Base-by-base conservation (phyloP, 768 basidiomycete species). In the Termitomyces sp. region DNA sequence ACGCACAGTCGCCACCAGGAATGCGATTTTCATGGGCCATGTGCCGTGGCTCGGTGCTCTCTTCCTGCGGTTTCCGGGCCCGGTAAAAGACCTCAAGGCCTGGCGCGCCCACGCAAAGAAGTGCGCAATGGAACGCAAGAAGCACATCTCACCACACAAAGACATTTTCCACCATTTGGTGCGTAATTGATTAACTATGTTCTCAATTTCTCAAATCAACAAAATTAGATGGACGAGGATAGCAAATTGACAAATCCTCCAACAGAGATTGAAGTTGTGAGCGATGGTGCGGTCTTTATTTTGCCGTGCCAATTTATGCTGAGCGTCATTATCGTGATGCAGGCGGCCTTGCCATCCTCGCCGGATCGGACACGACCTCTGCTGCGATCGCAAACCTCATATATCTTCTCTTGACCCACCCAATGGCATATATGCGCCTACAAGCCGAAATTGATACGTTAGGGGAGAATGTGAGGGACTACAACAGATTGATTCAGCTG, bases 1-100 rank as follows among this genome's bases (percentile, higher is more conserved):
- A 50, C 5, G 8, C 16, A 36, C 55, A 46, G 54, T 30, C n/a
- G 22, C 43, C 56, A 48, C 10, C 51, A 80, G 78, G 51, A 68
- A 71, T 57, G 74, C 77, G 3, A 68, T 80, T 12, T 68, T 80
- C 54, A 71, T 80, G 68, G 72, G 72, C 8, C 77, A 79, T 47
- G 66, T 79, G 2, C 78, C 81, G 9, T 82, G 80, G 80, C 49
- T 79, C 26, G 73, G 76, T 16, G 65, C 72, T 49, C 69, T 80
- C 55, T 73, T 77, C 42, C 50, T 71, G 18, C 64, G 66, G 48
- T 61, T 74, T 27, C 79, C 79, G 2, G 48, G 65, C 14, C 63
- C 78, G 12, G 78, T 71, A 27, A 64, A 60, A 42, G 65, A 72
- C 46, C 62, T 77, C 59, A 78, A 78, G 57, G 71, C 69, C 47